A percentile compares a stretch with the other conserved stretches of the same genome.
Evolutionary conservation across 2,329 filamentous ascomycete genomes (phyloP).

Genomic region (Onygenales sp.): DNA sequence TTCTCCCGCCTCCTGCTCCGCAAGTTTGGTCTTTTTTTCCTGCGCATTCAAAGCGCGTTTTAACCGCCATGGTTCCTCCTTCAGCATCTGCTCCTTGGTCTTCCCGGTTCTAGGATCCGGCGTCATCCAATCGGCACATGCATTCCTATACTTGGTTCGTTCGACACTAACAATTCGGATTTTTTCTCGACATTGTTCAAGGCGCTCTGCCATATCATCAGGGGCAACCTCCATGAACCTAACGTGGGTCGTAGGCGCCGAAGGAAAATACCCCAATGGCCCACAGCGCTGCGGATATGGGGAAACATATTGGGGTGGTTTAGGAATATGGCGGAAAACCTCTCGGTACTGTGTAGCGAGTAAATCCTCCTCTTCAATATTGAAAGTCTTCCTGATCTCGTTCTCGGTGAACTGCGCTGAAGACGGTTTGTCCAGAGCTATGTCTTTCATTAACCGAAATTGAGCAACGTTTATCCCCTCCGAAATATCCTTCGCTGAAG

Average conservation of each 20-base stretch:
- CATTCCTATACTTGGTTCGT: slow-evolving; percentile 20
- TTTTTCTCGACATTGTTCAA: slow-evolving; percentile 15
- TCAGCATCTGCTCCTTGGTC: slow-evolving; percentile 12
- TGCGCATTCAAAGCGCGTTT: slow-evolving; percentile 17
- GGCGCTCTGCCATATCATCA: slow-evolving; percentile 14
- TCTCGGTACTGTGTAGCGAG: slow-evolving; percentile 16
- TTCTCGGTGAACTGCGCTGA: background rate
- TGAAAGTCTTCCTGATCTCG: slow-evolving; percentile 14
- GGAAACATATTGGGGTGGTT: slow-evolving; percentile 18
- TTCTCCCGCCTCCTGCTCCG: slow-evolving; percentile 18
- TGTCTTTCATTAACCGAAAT: background rate
- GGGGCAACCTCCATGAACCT: slow-evolving; percentile 18
- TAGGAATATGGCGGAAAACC: slow-evolving; percentile 12
- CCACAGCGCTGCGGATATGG: slow-evolving; percentile 22
- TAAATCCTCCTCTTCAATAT: slow-evolving; percentile 15
- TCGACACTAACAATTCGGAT: slow-evolving; percentile 19
- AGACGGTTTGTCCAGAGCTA: background rate
- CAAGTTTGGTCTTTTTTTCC: slow-evolving; percentile 15
- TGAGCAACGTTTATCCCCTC: background rate
- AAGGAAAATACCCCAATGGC: slow-evolving; percentile 21
- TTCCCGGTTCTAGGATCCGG: slow-evolving; percentile 22
- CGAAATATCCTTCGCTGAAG: background rate
- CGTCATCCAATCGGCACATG: slow-evolving; percentile 14
- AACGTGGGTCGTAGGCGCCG: slow-evolving; percentile 20
- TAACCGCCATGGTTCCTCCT: slow-evolving; percentile 10